Base-by-base conservation (phyloP, 257 asterid species). In the Solanum lignicaule region DNA sequence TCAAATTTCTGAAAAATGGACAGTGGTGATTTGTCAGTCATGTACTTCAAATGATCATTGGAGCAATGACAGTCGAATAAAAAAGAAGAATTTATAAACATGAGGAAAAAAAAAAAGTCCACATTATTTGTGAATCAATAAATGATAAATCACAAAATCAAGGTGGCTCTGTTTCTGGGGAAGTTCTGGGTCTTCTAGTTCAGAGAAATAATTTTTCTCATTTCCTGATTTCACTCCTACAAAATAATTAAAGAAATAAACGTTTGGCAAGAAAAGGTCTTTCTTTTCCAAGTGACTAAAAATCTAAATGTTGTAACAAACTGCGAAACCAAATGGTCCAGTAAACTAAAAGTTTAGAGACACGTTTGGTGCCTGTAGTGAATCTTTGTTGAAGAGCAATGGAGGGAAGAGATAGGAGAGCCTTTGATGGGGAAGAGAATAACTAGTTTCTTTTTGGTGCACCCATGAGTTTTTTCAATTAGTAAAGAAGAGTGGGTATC, bases 1-100 rank as follows among this genome's bases (percentile, higher is more conserved):
- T 97, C 99, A 91, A 97, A 97, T 92, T 95, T 97, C 99, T 97
- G 91, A 83, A 89, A 7, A 75, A 41, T 75, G 88, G 84, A 68
- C 74, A 87, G 46, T 20, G 35, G 89, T 71, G 55, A 41, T 86
- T 32, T 35, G 72, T 85, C 36, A 89, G 89, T 82, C 69, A 29
- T 43, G 69, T 48, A 41, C 21, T 48, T 81, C 85, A 81, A 48
- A 31, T 43, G 66, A 81, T 48, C 85, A 81, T 9, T 21, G 29
- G 31, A 35, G 38, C 85, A 81, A 16, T 46, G 41, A 9, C 35
- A 81, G 31, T 46, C 38, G 3, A n/a, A 81, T 27, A 14, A 81
- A 81, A 62, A 79, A 27, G 68, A 46, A 2, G 62, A 41, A 25
- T 25, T 2, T 52, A 78, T 15, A 78, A 78, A 78, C 38, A 78